phyloP scores from a whole-genome alignment of 2,329 filamentous ascomycete species.

The Sclerotinia spermophila region DNA sequence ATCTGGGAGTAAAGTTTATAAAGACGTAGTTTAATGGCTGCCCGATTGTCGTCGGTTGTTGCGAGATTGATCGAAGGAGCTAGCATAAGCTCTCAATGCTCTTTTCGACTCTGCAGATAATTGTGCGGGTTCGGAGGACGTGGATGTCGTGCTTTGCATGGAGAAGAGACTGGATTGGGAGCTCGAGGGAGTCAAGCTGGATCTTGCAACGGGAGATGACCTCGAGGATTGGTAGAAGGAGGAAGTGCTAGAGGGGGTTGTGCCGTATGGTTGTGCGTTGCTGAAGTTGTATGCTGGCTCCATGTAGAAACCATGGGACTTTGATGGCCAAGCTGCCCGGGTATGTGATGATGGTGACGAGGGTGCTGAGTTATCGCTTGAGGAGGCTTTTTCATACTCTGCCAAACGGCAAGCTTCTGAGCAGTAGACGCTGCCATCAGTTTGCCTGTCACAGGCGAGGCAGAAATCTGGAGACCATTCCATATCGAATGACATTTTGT shows the following conservation, averaged over 20 bases:
- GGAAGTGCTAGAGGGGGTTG: constrained; percentile 41
- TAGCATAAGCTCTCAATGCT: constrained; percentile 81
- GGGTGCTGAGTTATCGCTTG: constrained; percentile 53
- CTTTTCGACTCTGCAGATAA: constrained; percentile 73
- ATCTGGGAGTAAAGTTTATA: constrained; percentile 16
- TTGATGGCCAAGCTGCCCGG: constrained; percentile 48
- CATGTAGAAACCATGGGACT: constrained; percentile 59
- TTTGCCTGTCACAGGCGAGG: constrained; percentile 89
- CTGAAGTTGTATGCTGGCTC: constrained; percentile 73
- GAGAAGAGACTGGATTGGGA: constrained; percentile 84
- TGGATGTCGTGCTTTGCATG: constrained; percentile 60
- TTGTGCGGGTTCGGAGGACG: constrained; percentile 48
- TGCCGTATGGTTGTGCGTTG: constrained; percentile 56
- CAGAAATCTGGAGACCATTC: constrained; percentile 88
- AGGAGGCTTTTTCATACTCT: constrained; percentile 72
- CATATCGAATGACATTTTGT: constrained; percentile 37
- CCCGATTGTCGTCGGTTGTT: constrained; percentile 35
- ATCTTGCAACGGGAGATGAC: constrained; percentile 40
- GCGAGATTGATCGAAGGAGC: constrained; percentile 72
- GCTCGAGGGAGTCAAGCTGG: constrained; percentile 64
- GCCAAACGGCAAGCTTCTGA: constrained; percentile 86
- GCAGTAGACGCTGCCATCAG: constrained; percentile 79
- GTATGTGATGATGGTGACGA: constrained; percentile 52
- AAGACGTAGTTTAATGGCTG: constrained; percentile 27
- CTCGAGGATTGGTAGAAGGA: constrained; percentile 48